Conservation (phyloP, 495 filamentous ascomycete species). For the Hypoxylon crocopeplum region DNA sequence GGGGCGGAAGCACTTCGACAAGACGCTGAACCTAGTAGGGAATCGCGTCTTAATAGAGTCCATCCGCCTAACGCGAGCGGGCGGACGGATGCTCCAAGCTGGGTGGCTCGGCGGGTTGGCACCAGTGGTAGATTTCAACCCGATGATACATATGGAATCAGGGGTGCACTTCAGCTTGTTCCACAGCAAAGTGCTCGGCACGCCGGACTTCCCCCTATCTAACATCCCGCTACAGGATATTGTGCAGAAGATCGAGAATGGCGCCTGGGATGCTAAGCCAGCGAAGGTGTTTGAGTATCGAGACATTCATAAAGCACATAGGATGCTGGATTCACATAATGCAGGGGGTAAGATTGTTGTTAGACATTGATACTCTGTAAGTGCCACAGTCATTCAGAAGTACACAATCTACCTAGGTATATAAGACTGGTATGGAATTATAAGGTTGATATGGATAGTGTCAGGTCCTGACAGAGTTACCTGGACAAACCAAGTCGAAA, state of each 20-base stretch:
- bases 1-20: conserved; percentile 45
- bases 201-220: conserved; percentile 50
- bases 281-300: conserved; percentile 41
- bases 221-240: conserved; percentile 53
- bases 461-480: too few species aligned
- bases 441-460: too few species aligned
- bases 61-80: conserved; percentile 42
- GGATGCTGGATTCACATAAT: conserved; percentile 41
- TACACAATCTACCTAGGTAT: too few species aligned
- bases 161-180: conserved; percentile 61
- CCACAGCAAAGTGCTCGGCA: conserved; percentile 50
- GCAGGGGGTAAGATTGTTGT: conserved; percentile 51
- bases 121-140: conserved; percentile 56
- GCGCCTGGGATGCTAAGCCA: conserved; percentile 41
- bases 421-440: too few species aligned
- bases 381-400: too few species aligned
- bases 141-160: conserved; percentile 53
- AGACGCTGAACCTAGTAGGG: conserved; percentile 52
- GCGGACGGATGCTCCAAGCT: conserved; percentile 50
- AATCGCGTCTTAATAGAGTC: conserved; percentile 54
- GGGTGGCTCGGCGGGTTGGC: conserved; percentile 56
- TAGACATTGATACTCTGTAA: too few species aligned
- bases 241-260: conserved; percentile 43
- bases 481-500: too few species aligned
- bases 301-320: conserved; percentile 48